These are phyloP conservation scores for Pythium insidiosum DNA, from an alignment of 352 stramenopile species.

Conservation along the genomic window DNA sequence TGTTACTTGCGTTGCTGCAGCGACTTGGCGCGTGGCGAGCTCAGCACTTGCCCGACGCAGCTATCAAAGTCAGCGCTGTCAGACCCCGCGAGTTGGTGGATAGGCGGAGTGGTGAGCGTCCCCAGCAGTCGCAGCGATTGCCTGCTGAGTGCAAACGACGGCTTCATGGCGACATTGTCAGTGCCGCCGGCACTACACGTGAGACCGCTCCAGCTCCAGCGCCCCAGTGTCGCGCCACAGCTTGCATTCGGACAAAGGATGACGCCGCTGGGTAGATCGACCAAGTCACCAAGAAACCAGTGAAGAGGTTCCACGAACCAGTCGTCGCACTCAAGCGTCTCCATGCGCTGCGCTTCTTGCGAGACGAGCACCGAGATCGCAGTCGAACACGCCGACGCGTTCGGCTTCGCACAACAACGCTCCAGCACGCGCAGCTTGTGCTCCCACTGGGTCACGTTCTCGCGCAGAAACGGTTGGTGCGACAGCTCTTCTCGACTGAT, in stretches of 20 bases:
- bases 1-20: no score
- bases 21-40: no score
- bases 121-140: conserved; percentile 38
- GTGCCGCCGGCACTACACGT: conserved; percentile 22
- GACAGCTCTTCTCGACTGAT: not conserved
- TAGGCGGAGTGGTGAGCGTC: conserved; percentile 20
- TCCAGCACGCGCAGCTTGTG: conserved; percentile 1
- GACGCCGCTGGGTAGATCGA: not conserved
- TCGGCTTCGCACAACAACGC: not conserved
- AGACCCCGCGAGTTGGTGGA: not conserved
- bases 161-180: conserved; percentile 11
- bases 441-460: conserved; percentile 8
- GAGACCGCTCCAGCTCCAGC: conserved; percentile 6
- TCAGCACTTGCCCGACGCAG: no score
- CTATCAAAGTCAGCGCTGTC: not conserved
- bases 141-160: conserved; percentile 45
- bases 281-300: conserved; percentile 6
- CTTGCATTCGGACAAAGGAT: conserved; percentile 10
- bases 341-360: not conserved
- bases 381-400: not conserved
- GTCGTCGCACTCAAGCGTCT: not conserved
- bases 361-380: conserved; percentile 4
- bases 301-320: conserved; percentile 8
- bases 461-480: conserved; percentile 1
- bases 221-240: conserved; percentile 2